Evolutionary conservation across 305 asterid species (phyloP), one percentile per base, ranked within the genome.

Genomic region (Fraxinus ornus): DNA sequence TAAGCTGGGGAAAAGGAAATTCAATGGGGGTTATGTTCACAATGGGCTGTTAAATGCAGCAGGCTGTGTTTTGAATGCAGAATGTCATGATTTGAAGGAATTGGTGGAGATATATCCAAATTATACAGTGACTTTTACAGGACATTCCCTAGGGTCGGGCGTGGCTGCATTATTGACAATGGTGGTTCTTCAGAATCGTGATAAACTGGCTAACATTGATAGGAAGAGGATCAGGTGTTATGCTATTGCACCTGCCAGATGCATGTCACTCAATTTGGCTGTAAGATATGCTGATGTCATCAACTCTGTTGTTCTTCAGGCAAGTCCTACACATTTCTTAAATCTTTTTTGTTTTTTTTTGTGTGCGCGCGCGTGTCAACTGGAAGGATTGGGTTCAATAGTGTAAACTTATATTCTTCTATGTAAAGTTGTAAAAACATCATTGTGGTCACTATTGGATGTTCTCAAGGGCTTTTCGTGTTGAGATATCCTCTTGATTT

Each of bases 241-340:
- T 85, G 97, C 98, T 21, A 91, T 94, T 78, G 98, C 98, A 33
- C 97, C 98, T 17, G 93, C 98, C 24, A 87, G 98, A 84, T 94
- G 98, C 75, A 90, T 93, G 97, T 93, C 98, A 5, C 93, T 94
- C 78, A 94, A 94, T 82, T 88, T 94, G 86, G 98, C 98, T 30
- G 97, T 94, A 78, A 86, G 92, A 88, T 93, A 93, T 89, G 95
- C 97, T 30, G 98, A 94, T 90, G 96, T 94, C 80, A 94, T 94
- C 87, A 93, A 92, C 75, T 93, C 97, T 33, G 80, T 94, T 79
- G 97, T 94, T 78, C 97, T 94, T 82, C 98, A 94, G 98, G 98
- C 89, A 89, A 85, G 92, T 89, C 81, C 80, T 22, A 2, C 5
- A 13, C 55, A 13, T 74, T 74, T 83, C 70, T 70, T 21, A 30